Evolutionary conservation across 2,329 filamentous ascomycete species (phyloP).

Genomic region (Didymella arachidicola): DNA sequence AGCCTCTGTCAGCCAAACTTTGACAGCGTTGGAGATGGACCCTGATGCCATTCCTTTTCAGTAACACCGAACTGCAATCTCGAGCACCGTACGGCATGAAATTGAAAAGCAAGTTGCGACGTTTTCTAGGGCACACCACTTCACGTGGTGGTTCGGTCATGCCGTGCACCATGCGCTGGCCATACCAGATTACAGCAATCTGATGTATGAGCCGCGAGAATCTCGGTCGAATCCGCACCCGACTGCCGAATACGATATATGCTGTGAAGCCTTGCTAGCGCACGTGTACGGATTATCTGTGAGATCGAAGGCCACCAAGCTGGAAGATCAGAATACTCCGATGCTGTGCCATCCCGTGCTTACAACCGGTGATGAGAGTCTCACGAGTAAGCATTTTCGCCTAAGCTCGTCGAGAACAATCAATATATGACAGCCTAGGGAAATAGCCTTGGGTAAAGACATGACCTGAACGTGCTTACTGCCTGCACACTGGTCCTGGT

Average conservation of each 20-base stretch:
- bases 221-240: slow-evolving; percentile 17
- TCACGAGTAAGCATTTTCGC: slow-evolving; percentile 1
- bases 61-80: background rate
- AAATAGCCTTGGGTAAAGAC: background rate
- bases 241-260: slow-evolving; percentile 18
- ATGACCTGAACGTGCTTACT: slow-evolving; percentile 7
- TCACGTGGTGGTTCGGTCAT: slow-evolving; percentile 22
- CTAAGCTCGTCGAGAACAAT: background rate
- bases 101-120: slow-evolving; percentile 14
- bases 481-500: slow-evolving; percentile 8
- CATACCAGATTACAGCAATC: slow-evolving; percentile 22
- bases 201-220: slow-evolving; percentile 13
- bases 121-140: slow-evolving; percentile 16
- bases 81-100: slow-evolving; percentile 5
- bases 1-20: slow-evolving; percentile 3
- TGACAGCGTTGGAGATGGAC: slow-evolving; percentile 1
- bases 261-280: slow-evolving; percentile 20
- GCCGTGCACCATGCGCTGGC: slow-evolving; percentile 14
- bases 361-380: slow-evolving; percentile 1
- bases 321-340: slow-evolving; percentile 13
- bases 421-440: slow-evolving; percentile 6
- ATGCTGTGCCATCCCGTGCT: slow-evolving; percentile 14
- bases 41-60: slow-evolving; percentile 4
- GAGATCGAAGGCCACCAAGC: slow-evolving; percentile 8
- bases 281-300: slow-evolving; percentile 12